These are phyloP conservation scores for Yamadazyma philogaea DNA, from an alignment of 805 yeast species.

Conservation along the genomic window DNA sequence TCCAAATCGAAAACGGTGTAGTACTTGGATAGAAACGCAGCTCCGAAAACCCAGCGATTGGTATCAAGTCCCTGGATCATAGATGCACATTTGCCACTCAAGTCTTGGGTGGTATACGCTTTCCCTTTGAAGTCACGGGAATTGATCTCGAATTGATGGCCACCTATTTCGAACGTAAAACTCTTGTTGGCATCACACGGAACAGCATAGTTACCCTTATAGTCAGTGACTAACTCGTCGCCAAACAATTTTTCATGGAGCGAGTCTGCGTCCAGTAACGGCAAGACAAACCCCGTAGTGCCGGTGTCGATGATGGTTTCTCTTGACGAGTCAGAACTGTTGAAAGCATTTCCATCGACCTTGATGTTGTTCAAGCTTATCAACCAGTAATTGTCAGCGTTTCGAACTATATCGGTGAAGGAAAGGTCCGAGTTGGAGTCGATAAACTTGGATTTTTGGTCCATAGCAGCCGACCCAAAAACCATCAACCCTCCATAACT, in stretches of 20 bases:
- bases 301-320: constrained; percentile 61
- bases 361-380: constrained; percentile 40
- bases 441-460: constrained; percentile 13
- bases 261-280: constrained; percentile 50
- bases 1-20: constrained; percentile 59
- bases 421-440: constrained; percentile 38
- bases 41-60: constrained; percentile 58
- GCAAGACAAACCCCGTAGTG: constrained; percentile 58
- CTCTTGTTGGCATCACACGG: constrained; percentile 45
- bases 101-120: constrained; percentile 33
- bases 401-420: constrained; percentile 29
- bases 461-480: constrained; percentile 21
- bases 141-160: constrained; percentile 41
- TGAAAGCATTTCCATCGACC: constrained; percentile 14
- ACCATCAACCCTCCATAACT: constrained; percentile 27
- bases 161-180: constrained; percentile 42
- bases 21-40: constrained; percentile 52
- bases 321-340: constrained; percentile 24
- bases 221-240: constrained; percentile 49
- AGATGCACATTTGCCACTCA: constrained; percentile 57
- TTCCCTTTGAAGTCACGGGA: constrained; percentile 49
- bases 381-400: constrained; percentile 50
- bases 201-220: constrained; percentile 56
- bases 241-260: constrained; percentile 49
- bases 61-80: constrained; percentile 57